Conservation (phyloP, 2,329 filamentous ascomycete species). For the Zasmidium citrigriseum region DNA sequence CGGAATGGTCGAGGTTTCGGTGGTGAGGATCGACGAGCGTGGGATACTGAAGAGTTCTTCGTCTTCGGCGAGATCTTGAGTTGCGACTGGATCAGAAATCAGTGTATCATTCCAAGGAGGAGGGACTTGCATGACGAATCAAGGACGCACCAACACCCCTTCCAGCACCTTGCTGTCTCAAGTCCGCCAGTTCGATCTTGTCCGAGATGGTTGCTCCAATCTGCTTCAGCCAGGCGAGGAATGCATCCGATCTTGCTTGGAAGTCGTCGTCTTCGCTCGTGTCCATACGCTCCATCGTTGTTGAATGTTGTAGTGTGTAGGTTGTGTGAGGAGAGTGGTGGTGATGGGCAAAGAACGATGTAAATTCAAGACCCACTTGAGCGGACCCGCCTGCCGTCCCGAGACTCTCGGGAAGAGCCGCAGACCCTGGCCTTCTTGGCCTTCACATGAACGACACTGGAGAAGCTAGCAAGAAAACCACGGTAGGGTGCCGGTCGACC, state of each 20-base stretch:
- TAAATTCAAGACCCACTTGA: neutral
- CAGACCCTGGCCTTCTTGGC: too few relatives aligned
- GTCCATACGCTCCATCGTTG: conserved; percentile 11
- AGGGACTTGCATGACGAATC: neutral
- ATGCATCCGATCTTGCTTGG: conserved; percentile 50
- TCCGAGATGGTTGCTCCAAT: conserved; percentile 56
- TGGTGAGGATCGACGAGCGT: conserved; percentile 67
- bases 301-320: conserved; percentile 3
- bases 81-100: conserved; percentile 61
- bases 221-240: conserved; percentile 59
- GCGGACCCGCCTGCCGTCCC: neutral
- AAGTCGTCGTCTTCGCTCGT: conserved; percentile 27
- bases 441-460: too few relatives aligned
- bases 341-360: neutral
- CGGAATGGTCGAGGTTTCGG: conserved; percentile 70
- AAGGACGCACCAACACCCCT: conserved; percentile 61
- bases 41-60: conserved; percentile 81
- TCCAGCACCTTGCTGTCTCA: conserved; percentile 58
- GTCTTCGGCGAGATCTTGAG: conserved; percentile 67
- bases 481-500: too few relatives aligned
- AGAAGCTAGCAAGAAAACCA: too few relatives aligned
- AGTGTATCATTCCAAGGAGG: neutral
- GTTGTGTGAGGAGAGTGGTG: neutral
- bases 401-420: neutral
- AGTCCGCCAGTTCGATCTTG: conserved; percentile 60